phyloP scores from a whole-genome alignment of 169 alveolate genomes.

The Amoebophrya sp. region DNA sequence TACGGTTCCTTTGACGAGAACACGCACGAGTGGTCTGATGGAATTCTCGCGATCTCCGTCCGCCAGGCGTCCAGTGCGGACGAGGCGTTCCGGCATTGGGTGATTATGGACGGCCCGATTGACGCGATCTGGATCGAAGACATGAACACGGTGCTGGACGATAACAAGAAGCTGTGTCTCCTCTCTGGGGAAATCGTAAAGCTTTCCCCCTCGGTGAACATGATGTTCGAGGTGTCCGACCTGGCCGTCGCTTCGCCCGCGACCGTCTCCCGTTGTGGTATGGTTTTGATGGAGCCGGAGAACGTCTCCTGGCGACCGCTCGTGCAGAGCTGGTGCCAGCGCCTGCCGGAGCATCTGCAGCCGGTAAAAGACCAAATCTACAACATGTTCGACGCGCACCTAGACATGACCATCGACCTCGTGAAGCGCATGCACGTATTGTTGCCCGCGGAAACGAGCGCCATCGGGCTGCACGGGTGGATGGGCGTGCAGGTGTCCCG shows the following conservation, averaged over 20 bases:
- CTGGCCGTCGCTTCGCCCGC: slow-evolving; percentile 91
- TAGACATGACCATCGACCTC: not conserved
- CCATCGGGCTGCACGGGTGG: not conserved
- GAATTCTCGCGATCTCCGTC: slow-evolving; percentile 65
- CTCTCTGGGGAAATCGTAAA: slow-evolving; percentile 85
- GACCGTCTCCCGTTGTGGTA: slow-evolving; percentile 91
- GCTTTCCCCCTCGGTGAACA: slow-evolving; percentile 77
- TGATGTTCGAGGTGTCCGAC: slow-evolving; percentile 90
- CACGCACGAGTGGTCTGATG: slow-evolving; percentile 84
- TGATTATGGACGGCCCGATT: slow-evolving; percentile 81
- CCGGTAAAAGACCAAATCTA: not conserved
- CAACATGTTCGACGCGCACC: not conserved
- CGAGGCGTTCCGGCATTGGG: not conserved
- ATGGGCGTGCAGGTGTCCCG: not conserved
- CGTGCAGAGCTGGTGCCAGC: not conserved
- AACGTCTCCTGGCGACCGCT: slow-evolving; percentile 45
- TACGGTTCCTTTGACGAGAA: slow-evolving; percentile 70
- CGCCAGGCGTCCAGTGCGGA: slow-evolving; percentile 64
- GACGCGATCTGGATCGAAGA: slow-evolving; percentile 92
- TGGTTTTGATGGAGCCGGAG: slow-evolving; percentile 89
- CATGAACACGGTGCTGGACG: slow-evolving; percentile 91
- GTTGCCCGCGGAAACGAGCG: not conserved
- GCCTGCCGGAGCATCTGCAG: not conserved
- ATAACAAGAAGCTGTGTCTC: slow-evolving; percentile 85
- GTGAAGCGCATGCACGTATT: not conserved